These are phyloP conservation scores for Arthrobotrys sinensis DNA, from an alignment of 2,329 filamentous ascomycete species.

Conservation along the genomic window DNA sequence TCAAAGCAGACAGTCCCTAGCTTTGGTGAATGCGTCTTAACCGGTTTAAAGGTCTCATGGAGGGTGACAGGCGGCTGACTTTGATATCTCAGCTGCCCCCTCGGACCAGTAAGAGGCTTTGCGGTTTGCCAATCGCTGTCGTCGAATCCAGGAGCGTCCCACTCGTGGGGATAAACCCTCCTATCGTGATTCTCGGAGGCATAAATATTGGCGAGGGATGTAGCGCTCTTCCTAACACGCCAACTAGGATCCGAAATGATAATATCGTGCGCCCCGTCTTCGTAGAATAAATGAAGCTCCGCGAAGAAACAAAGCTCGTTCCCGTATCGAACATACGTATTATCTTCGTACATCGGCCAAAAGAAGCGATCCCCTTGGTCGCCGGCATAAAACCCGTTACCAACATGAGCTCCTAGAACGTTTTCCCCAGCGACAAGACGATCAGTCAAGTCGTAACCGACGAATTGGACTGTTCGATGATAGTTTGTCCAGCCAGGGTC, in stretches of 20 bases:
- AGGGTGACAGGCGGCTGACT: constrained; percentile 68
- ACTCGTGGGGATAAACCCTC: constrained; percentile 66
- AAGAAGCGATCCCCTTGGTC: constrained; percentile 69
- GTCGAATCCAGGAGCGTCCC: constrained; percentile 66
- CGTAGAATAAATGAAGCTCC: constrained; percentile 67
- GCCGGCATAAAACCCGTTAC: constrained; percentile 70
- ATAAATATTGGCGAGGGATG: constrained; percentile 68
- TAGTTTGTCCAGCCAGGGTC: constrained; percentile 69
- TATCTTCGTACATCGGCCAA: constrained; percentile 69
- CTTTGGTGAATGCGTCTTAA: constrained; percentile 61
- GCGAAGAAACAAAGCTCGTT: constrained; percentile 69
- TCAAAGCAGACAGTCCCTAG: constrained; percentile 65
- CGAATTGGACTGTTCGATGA: constrained; percentile 68
- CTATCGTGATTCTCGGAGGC: constrained; percentile 68
- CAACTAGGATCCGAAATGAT: constrained; percentile 67
- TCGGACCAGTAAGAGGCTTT: constrained; percentile 68
- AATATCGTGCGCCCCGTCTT: constrained; percentile 66
- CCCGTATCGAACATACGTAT: constrained; percentile 67
- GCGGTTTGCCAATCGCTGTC: constrained; percentile 66
- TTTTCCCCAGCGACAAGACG: constrained; percentile 66
- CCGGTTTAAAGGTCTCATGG: constrained; percentile 67
- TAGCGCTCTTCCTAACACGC: constrained; percentile 67
- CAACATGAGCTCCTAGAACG: constrained; percentile 67
- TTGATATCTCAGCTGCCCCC: constrained; percentile 68
- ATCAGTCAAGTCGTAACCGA: constrained; percentile 68